Percentiles rank a stretch among this genome's conserved stretches.
Conservation (phyloP, 495 filamentous ascomycete species). For the Daldinia loculata region DNA sequence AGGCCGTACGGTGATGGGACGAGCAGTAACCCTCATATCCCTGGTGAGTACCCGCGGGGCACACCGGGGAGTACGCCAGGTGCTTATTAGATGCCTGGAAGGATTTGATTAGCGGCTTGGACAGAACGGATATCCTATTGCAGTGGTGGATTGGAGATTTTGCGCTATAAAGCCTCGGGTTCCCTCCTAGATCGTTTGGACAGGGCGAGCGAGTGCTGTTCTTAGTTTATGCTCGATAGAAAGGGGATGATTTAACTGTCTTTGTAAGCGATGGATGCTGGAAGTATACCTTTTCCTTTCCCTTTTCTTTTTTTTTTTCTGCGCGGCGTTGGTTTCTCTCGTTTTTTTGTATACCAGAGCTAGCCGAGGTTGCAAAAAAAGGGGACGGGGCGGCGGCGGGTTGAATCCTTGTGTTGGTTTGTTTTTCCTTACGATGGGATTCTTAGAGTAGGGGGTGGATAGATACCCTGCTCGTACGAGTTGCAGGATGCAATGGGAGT, state of each 20-base stretch:
- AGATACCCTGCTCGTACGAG: background rate
- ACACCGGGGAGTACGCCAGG: constrained; percentile 34
- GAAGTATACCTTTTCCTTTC: constrained; percentile 16
- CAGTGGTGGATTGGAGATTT: background rate
- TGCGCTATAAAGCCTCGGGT: background rate
- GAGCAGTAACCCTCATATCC: constrained; percentile 61
- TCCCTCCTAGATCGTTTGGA: background rate
- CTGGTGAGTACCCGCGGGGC: constrained; percentile 64
- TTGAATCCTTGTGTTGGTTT: background rate
- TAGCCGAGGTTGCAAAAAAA: background rate
- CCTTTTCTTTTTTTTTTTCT: background rate
- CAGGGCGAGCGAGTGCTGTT: background rate
- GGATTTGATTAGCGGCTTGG: background rate
- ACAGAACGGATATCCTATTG: background rate
- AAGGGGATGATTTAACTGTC: background rate
- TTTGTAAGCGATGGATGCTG: constrained; percentile 1
- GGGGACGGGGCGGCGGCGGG: background rate
- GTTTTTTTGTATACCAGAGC: background rate
- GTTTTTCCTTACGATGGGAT: background rate
- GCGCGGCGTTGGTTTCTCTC: constrained; percentile 23
- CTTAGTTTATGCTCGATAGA: background rate
- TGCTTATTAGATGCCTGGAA: constrained; percentile 13
- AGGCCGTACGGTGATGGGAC: constrained; percentile 41
- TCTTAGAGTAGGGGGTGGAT: background rate
- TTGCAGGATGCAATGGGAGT: too few relatives aligned